Evolutionary conservation across 108 stramenopile species (phyloP).

Genomic region (Aurantiochytrium sp.): DNA sequence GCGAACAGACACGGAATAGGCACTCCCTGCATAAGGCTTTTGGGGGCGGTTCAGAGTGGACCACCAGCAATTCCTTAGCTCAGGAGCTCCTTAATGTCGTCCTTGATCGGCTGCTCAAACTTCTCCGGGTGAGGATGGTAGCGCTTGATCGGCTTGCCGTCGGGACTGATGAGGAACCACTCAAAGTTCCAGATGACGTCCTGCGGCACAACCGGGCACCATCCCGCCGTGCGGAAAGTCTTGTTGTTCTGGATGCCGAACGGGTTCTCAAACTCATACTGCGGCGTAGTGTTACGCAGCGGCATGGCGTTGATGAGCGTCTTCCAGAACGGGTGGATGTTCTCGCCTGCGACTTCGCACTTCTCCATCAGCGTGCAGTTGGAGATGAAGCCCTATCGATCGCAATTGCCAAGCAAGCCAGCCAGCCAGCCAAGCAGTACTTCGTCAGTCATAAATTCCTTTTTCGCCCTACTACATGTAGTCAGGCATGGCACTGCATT

Average conservation of each 20-base stretch:
- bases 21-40: too few relatives aligned
- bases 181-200: slow-evolving; percentile 21
- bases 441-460: too few relatives aligned
- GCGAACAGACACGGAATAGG: too few relatives aligned
- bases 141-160: background rate
- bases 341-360: background rate
- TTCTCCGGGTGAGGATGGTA: slow-evolving; percentile 13
- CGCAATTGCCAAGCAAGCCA: too few relatives aligned
- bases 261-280: background rate
- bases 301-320: background rate
- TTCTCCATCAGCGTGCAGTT: slow-evolving; percentile 17
- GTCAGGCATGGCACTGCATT: too few relatives aligned
- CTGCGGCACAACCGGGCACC: background rate
- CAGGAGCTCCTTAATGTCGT: background rate
- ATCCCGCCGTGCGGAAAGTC: background rate
- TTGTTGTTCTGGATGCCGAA: slow-evolving; percentile 4
- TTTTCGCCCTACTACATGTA: too few relatives aligned
- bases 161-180: slow-evolving; percentile 14
- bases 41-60: background rate
- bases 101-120: background rate
- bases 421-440: too few relatives aligned
- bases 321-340: slow-evolving; percentile 4
- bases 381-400: background rate
- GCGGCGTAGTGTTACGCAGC: background rate
- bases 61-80: background rate